Conservation (phyloP, 345 rosid species). For the Pistacia vera region DNA sequence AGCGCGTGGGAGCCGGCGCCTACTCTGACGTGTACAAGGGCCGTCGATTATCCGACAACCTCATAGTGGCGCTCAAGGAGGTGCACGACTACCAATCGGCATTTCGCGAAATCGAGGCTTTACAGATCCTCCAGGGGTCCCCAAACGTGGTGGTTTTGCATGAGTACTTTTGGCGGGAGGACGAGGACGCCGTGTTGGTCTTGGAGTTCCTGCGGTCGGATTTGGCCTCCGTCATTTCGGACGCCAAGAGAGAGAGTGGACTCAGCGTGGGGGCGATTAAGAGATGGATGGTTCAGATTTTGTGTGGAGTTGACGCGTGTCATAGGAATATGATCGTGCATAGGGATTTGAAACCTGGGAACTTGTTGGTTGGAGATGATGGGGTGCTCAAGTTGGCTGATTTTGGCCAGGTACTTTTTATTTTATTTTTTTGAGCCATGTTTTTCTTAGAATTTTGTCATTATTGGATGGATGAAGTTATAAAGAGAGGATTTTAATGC, state of each 20-base stretch:
- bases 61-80: conserved; percentile 86
- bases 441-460: not conserved
- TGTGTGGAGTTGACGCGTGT: conserved; percentile 72
- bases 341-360: conserved; percentile 93
- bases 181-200: conserved; percentile 95
- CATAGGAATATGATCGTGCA: conserved; percentile 83
- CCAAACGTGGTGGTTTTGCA: conserved; percentile 78
- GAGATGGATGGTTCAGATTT: conserved; percentile 95
- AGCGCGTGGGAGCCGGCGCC: conserved; percentile 86
- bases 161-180: conserved; percentile 94
- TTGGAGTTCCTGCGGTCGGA: conserved; percentile 83
- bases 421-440: not conserved
- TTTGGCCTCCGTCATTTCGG: conserved; percentile 62
- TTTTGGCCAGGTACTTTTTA: conserved; percentile 86
- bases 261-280: conserved; percentile 61
- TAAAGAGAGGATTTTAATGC: not conserved
- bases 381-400: conserved; percentile 93
- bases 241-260: conserved; percentile 51
- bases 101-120: conserved; percentile 88
- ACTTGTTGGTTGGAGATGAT: conserved; percentile 73
- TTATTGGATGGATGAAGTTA: not conserved
- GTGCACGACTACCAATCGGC: conserved; percentile 95
- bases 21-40: conserved; percentile 92
- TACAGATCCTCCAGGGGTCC: conserved; percentile 64
- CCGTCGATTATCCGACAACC: conserved; percentile 73